Evolutionary conservation across 164 flowering plant genomes (phyloP).

Genomic region (Piper longum): DNA sequence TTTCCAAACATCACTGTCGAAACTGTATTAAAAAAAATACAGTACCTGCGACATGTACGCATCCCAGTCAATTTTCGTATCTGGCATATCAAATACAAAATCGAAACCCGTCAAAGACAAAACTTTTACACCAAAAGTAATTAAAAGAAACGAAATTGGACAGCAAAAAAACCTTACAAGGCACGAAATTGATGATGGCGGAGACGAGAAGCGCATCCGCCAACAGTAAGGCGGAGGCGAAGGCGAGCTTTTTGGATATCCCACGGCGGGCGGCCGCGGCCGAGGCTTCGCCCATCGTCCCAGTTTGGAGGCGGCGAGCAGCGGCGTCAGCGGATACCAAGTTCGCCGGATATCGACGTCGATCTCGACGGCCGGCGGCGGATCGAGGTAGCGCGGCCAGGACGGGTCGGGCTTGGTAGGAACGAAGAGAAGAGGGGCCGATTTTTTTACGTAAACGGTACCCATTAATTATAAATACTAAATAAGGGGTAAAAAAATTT

Average conservation of each 20-base stretch:
- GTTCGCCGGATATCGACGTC: no score
- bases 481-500: no score
- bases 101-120: conserved; percentile 1
- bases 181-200: conserved; percentile 66
- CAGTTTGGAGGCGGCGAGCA: no score
- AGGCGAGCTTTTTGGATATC: conserved; percentile 23
- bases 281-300: neutral
- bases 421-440: no score
- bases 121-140: neutral
- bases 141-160: neutral
- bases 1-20: conserved; percentile 1
- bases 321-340: no score
- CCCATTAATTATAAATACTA: no score
- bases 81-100: conserved; percentile 24
- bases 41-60: conserved; percentile 94
- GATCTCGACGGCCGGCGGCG: no score
- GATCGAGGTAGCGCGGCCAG: no score
- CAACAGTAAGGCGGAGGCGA: conserved; percentile 40
- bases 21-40: neutral
- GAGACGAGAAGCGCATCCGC: conserved; percentile 54
- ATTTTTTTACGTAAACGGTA: no score
- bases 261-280: conserved; percentile 1
- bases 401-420: no score
- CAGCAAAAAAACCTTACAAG: conserved; percentile 35
- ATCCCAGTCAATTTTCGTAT: conserved; percentile 98